Evolutionary conservation across 179 eudicot species (phyloP).

Genomic region (Vitellaria paradoxa): DNA sequence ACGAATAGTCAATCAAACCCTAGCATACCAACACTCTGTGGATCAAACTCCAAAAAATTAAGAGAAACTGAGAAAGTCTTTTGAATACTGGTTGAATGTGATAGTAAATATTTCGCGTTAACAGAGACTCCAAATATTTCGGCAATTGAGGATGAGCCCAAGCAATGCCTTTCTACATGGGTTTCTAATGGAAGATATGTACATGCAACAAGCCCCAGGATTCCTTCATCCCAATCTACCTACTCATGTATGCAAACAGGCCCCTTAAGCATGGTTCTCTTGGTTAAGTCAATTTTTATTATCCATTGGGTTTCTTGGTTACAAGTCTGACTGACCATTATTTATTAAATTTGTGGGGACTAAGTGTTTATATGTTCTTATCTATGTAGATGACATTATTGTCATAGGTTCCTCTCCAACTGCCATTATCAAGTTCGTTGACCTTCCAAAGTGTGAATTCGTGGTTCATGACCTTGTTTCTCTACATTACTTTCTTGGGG

Average conservation of each 20-base stretch:
- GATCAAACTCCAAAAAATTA: too few species aligned
- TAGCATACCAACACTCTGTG: background rate
- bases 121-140: too few species aligned
- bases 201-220: background rate
- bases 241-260: background rate
- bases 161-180: background rate
- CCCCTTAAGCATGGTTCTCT: background rate
- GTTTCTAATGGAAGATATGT: background rate
- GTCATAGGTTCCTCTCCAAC: too few species aligned
- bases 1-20: background rate
- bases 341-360: background rate
- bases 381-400: too few species aligned
- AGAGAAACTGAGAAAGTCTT: too few species aligned
- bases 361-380: background rate
- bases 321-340: background rate
- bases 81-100: too few species aligned
- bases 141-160: too few species aligned
- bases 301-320: background rate
- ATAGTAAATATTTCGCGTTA: too few species aligned
- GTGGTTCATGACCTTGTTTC: background rate
- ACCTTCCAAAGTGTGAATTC: background rate
- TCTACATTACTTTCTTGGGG: background rate
- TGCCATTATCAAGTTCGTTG: background rate
- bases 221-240: background rate
- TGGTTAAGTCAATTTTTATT: background rate